Percentiles rank a stretch among this genome's conserved stretches.
Evolutionary conservation across 2,329 filamentous ascomycete species (phyloP).

Genomic region (Rhynchosporium secalis): DNA sequence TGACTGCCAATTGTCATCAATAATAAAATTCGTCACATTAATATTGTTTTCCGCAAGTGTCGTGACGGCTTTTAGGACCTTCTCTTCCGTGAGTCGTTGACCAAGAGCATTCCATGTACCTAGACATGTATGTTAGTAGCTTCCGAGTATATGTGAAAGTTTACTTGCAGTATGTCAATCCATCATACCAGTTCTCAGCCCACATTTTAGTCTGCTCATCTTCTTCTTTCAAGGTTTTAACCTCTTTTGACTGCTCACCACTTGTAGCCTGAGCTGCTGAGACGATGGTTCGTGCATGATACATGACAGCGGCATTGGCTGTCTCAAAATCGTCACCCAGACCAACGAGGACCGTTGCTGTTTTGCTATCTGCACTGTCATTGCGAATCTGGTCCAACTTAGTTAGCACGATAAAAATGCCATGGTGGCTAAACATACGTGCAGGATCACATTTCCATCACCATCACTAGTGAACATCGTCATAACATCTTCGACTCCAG

Average conservation of each 20-base stretch:
- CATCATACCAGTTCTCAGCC: conserved; percentile 89
- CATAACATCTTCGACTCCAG: conserved; percentile 69
- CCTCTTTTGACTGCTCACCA: conserved; percentile 48
- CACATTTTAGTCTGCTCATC: conserved; percentile 55
- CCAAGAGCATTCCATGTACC: conserved; percentile 93
- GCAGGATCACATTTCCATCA: conserved; percentile 66
- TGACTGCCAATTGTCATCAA: conserved; percentile 96
- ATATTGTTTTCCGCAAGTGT: conserved; percentile 70
- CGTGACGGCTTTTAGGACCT: conserved; percentile 74
- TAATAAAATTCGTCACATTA: conserved; percentile 81
- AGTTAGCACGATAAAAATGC: not conserved
- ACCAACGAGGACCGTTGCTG: conserved; percentile 66
- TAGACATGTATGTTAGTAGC: conserved; percentile 33
- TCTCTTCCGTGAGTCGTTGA: conserved; percentile 76
- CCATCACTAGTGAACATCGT: conserved; percentile 67
- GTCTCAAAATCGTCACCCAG: conserved; percentile 72
- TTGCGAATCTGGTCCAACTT: conserved; percentile 54
- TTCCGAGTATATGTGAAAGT: not conserved
- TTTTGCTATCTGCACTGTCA: conserved; percentile 59
- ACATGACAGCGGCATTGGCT: conserved; percentile 79
- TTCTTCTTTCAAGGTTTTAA: conserved; percentile 48
- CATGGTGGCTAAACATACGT: conserved; percentile 46
- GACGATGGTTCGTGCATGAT: conserved; percentile 74
- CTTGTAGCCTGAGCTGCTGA: conserved; percentile 46
- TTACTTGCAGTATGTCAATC: conserved; percentile 77